A percentile compares a stretch with the other conserved stretches of the same genome.
These are phyloP conservation scores for Rosa hybrid DNA, from an alignment of 331 rosid genomes.

Conservation along the genomic window DNA sequence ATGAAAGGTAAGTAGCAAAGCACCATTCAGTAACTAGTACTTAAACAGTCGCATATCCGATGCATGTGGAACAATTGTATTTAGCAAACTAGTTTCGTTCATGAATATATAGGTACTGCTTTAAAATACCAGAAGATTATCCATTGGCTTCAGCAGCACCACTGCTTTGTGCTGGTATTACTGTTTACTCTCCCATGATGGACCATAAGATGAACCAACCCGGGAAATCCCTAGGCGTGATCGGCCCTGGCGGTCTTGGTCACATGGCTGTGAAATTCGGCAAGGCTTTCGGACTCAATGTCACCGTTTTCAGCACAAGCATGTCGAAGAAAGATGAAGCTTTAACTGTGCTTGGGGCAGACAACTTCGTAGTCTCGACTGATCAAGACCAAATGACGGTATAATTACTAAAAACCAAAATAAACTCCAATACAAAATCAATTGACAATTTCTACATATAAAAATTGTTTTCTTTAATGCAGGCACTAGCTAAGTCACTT, in stretches of 20 bases:
- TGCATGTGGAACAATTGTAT: not conserved
- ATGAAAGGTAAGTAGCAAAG: constrained; percentile 51
- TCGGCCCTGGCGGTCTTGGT: constrained; percentile 92
- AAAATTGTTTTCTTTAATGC: not conserved
- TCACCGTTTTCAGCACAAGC: constrained; percentile 77
- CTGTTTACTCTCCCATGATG: constrained; percentile 82
- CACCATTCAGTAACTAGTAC: not conserved
- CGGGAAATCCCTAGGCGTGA: constrained; percentile 79
- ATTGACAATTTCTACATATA: not conserved
- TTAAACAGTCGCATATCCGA: not conserved
- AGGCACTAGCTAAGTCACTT: constrained; percentile 57
- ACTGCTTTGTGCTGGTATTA: constrained; percentile 84
- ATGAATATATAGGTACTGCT: constrained; percentile 60
- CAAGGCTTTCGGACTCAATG: constrained; percentile 74
- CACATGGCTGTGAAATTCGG: constrained; percentile 87
- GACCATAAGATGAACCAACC: constrained; percentile 79
- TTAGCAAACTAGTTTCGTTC: not conserved
- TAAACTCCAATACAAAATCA: not conserved
- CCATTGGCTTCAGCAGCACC: constrained; percentile 86
- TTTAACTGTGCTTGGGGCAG: constrained; percentile 60
- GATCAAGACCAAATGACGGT: constrained; percentile 64
- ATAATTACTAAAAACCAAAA: constrained; percentile 14
- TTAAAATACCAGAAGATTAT: constrained; percentile 55
- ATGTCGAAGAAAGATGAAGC: constrained; percentile 79
- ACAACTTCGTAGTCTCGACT: constrained; percentile 66